Base-by-base conservation (phyloP, 768 basidiomycete genomes). In the Auricularia sp. region DNA sequence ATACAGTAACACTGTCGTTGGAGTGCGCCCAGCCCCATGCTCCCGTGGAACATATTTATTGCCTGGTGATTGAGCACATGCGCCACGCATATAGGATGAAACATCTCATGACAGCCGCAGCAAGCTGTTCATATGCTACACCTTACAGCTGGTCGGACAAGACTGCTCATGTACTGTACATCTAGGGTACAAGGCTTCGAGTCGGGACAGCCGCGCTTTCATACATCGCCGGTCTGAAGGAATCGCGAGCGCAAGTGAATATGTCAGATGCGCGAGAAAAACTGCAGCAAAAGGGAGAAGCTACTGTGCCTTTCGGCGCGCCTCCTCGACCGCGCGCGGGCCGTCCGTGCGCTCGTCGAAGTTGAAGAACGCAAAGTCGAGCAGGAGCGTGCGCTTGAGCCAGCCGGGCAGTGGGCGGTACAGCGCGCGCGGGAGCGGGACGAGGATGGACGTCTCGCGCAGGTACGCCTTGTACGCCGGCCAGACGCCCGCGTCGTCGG, bases 331-430 rank as follows among this genome's bases (percentile, higher is more conserved):
- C 4, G 80, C 83, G 35, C 69, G 69, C 43, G 72, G 70, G 7
- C 83, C 81, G 68, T 85, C 83, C 66, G 70, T 80, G 12, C 72
- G 71, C 67, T 83, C 84, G 65, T 84, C 74, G 70, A 87, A 87
- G 47, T 75, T 74, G 71, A 83, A 89, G 67, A 87, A 78, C 7
- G 84, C 80, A 62, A 85, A 83, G 67, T 90, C 87, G 35, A 88
- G 68, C 64, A 88, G 70, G 10, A 88, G 6, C 1, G 81, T 83
- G 66, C 72, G 71, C 74, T 88, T 88, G 62, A 87, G 14, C 62
- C 78, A 71, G 0, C 61, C 63, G 2, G 87, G 87, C 3, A 88
- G 66, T 3, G 72, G 77, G 21, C 72, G 72, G 69, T 88, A 88
- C 1, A 88, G 5, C 0, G 70, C 61, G 0, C 83, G 86, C 0